Conservation (phyloP, 2,329 filamentous ascomycete species). For the Paecilomyces variotii region DNA sequence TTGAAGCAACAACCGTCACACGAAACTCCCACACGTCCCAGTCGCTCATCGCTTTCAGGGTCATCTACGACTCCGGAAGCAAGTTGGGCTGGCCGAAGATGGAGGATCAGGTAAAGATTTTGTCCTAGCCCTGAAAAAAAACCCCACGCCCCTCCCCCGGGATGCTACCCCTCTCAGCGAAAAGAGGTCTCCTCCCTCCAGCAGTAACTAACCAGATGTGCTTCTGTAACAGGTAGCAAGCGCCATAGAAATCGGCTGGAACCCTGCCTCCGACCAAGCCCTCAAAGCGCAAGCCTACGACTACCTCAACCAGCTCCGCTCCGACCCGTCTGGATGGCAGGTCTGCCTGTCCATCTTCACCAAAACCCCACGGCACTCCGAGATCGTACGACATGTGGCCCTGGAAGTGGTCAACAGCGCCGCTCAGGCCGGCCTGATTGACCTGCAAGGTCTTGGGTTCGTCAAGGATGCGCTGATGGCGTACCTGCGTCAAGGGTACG, state of each 20-base stretch:
- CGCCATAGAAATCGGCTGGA: slow-evolving; percentile 89
- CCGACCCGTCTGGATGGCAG: slow-evolving; percentile 82
- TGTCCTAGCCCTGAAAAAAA: slow-evolving; percentile 3
- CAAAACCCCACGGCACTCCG: slow-evolving; percentile 63
- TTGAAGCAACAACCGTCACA: slow-evolving; percentile 7
- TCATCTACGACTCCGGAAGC: slow-evolving; percentile 19
- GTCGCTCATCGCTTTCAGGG: slow-evolving; percentile 15
- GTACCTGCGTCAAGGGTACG: slow-evolving; percentile 72
- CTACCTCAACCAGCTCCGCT: slow-evolving; percentile 61
- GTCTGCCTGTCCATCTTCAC: slow-evolving; percentile 81
- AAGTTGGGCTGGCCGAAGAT: slow-evolving; percentile 34
- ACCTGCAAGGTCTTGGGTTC: slow-evolving; percentile 61
- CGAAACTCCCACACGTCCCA: slow-evolving; percentile 5
- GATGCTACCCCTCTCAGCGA: slow-evolving; percentile 10
- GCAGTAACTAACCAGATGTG: slow-evolving; percentile 6
- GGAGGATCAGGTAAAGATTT: slow-evolving; percentile 35
- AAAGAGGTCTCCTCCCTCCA: background rate
- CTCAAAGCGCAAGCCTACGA: slow-evolving; percentile 68
- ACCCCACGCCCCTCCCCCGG: slow-evolving; percentile 12
- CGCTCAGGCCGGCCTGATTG: slow-evolving; percentile 69
- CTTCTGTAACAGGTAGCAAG: slow-evolving; percentile 64
- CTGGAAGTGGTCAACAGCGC: slow-evolving; percentile 92
- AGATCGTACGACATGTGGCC: slow-evolving; percentile 80
- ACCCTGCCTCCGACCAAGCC: slow-evolving; percentile 64
- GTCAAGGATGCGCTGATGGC: slow-evolving; percentile 74